Evolutionary conservation across 805 yeast species (phyloP), one percentile per base, ranked within the genome.

Genomic region (Starmera caribaea): DNA sequence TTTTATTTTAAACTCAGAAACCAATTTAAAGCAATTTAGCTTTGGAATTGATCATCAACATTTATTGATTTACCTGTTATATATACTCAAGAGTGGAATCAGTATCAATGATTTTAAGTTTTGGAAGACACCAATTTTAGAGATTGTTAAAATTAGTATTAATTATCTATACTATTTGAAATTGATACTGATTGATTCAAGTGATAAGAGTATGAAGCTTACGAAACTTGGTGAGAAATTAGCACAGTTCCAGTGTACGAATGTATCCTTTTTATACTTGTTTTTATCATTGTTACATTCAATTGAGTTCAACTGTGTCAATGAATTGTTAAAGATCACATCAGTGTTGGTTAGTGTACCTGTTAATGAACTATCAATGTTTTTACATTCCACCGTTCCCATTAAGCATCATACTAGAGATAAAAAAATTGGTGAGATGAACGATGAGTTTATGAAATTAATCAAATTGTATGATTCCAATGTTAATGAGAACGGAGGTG

Each of bases 161-260:
- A 40, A 34, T 26, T 26, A 30, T 30, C n/a, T 35, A n/a, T n/a
- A 36, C 8, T 40, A 36, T 37, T 12, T 40, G 6, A 35, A 35
- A 3, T 16, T 32, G 4, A 31, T 36, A 4, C n/a, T 29, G 3
- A 38, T 29, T 30, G 13, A n/a, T 2, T 15, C n/a, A 7, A 29
- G 21, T 29, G 28, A 36, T 15, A 10, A 28, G 12, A 16, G 10
- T 29, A 6, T 39, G 5, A 16, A 12, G 26, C 12, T 37, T 4
- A 36, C 37, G 2, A 37, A 24, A 1, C 5, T 26, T 3, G 37
- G 35, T 13, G 6, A 24, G 3, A n/a, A 8, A 5, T 8, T 40
- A 10, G 12, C 30, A 16, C 24, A 16, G 10, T 40, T 37, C 16
- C 39, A 40, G 30, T 26, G 36, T 1, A 11, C 26, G 12, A 21